These are phyloP conservation scores for Fomitopsis pinicola DNA, from an alignment of 1,284 basidiomycete species.

Conservation along the genomic window DNA sequence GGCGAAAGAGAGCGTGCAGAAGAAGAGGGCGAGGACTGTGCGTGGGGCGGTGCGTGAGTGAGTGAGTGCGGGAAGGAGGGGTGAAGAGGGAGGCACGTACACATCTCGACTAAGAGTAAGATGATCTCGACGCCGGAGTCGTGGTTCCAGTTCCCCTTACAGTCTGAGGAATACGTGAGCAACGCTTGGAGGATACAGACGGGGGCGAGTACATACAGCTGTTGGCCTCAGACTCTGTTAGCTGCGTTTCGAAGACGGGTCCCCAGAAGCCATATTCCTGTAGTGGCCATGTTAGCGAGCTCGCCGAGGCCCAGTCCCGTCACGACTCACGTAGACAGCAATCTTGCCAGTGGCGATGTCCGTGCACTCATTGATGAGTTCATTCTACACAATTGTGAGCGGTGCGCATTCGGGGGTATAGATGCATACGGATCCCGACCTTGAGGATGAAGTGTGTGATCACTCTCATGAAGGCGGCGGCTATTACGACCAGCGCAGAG, in stretches of 20 bases:
- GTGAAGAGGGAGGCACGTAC: slow-evolving; percentile 28
- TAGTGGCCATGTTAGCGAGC: background rate
- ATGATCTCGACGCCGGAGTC: slow-evolving; percentile 61
- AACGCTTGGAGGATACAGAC: background rate
- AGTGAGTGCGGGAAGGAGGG: background rate
- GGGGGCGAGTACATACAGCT: slow-evolving; percentile 35
- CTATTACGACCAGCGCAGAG: slow-evolving; percentile 49
- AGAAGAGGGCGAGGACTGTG: slow-evolving; percentile 50
- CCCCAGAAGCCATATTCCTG: slow-evolving; percentile 40
- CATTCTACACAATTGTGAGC: slow-evolving; percentile 30
- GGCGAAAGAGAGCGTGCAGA: slow-evolving; percentile 55
- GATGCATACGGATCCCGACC: slow-evolving; percentile 28
- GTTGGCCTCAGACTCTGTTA: slow-evolving; percentile 32
- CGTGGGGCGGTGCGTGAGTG: background rate
- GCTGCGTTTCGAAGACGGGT: slow-evolving; percentile 25
- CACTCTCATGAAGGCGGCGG: slow-evolving; percentile 49
- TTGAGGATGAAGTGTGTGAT: slow-evolving; percentile 68
- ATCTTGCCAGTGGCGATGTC: slow-evolving; percentile 29
- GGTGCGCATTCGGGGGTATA: background rate
- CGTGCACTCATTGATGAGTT: slow-evolving; percentile 49
- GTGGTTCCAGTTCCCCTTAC: slow-evolving; percentile 48
- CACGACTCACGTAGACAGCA: slow-evolving; percentile 24
- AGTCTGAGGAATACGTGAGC: slow-evolving; percentile 37
- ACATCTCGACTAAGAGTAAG: slow-evolving; percentile 48
- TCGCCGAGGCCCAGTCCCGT: background rate